phyloP scores from a whole-genome alignment of 441 rosid species.

The California macrophylla region DNA sequence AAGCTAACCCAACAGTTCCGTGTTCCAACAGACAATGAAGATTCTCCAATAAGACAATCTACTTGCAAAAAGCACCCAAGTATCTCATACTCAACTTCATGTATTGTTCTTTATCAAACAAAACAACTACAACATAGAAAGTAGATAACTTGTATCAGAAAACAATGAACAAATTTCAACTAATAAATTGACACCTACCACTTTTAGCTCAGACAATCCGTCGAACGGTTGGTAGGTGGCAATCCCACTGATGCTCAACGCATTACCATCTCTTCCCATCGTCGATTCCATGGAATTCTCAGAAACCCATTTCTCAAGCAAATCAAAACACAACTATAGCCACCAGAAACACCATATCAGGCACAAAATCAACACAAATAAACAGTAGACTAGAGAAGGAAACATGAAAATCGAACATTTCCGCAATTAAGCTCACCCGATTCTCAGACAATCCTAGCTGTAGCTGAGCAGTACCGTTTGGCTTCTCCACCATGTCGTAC shows the following conservation, averaged over 20 bases:
- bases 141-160: not conserved
- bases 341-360: not conserved
- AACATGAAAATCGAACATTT: not conserved
- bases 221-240: constrained; percentile 57
- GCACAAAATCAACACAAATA: not conserved
- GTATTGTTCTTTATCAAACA: not conserved
- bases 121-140: not conserved
- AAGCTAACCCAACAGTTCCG: not conserved
- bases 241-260: constrained; percentile 42
- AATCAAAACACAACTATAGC: constrained; percentile 50
- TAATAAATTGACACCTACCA: constrained; percentile 24
- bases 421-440: not conserved
- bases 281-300: constrained; percentile 36
- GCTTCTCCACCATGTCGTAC: too few relatives aligned
- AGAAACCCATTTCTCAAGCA: constrained; percentile 50
- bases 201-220: constrained; percentile 61
- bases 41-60: not conserved
- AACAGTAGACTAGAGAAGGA: not conserved
- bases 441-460: too few relatives aligned
- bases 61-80: not conserved
- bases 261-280: constrained; percentile 22
- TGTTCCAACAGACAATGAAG: not conserved
- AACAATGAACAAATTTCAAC: not conserved
- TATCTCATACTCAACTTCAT: not conserved
- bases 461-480: too few relatives aligned